Evolutionary conservation across 2,329 filamentous ascomycete species (phyloP).

Genomic region (Huntiella moniliformis): DNA sequence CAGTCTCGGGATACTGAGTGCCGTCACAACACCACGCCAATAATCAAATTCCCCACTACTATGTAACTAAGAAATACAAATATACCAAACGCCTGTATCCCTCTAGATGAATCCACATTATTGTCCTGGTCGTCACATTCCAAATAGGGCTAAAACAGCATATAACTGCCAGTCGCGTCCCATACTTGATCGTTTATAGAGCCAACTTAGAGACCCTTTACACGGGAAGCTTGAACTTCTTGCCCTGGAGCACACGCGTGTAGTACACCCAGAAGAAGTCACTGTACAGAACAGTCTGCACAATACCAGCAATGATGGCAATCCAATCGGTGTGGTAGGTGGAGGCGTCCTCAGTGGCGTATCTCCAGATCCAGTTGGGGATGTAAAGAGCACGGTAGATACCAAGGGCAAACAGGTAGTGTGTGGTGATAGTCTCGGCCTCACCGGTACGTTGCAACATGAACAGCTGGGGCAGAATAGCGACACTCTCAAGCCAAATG

Average conservation of each 20-base stretch:
- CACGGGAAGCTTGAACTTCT: constrained; percentile 73
- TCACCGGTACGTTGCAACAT: constrained; percentile 96
- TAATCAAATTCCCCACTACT: too few relatives aligned
- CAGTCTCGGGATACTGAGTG: too few relatives aligned
- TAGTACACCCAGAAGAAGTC: constrained; percentile 99
- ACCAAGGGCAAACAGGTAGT: constrained; percentile 89
- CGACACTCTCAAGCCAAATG: constrained; percentile 94
- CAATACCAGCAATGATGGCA: constrained; percentile 67
- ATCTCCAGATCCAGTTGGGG: constrained; percentile 94
- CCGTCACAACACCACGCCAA: too few relatives aligned
- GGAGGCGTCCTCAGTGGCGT: constrained; percentile 46
- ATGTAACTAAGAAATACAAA: too few relatives aligned
- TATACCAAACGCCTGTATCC: too few relatives aligned
- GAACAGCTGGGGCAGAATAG: constrained; percentile 91
- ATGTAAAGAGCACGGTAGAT: constrained; percentile 89
- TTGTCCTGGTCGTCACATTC: too few relatives aligned
- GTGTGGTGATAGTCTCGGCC: constrained; percentile 97
- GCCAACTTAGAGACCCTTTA: constrained; percentile 23
- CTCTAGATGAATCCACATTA: too few relatives aligned
- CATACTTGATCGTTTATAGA: background rate
- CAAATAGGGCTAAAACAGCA: too few relatives aligned
- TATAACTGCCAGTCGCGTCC: too few relatives aligned
- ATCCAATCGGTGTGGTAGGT: constrained; percentile 61
- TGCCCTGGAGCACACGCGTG: constrained; percentile 79
- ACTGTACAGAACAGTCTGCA: constrained; percentile 90